Conservation (phyloP, 148 eudicot species). For the Rhododendron henanense region DNA sequence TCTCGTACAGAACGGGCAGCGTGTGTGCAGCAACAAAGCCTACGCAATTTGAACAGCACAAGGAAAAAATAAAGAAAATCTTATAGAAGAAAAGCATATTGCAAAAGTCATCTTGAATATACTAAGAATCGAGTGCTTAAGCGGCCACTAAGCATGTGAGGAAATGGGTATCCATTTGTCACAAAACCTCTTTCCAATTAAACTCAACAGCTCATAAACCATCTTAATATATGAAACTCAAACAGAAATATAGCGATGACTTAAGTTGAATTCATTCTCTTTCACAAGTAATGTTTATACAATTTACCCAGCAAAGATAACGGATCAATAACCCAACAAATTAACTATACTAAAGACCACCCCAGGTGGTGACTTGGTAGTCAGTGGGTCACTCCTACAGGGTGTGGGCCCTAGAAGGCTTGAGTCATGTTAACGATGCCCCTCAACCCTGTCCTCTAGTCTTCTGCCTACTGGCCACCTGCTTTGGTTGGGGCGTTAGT, state of each 20-base stretch:
- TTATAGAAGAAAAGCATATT: not conserved
- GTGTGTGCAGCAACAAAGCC: conserved; percentile 84
- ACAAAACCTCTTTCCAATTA: not conserved
- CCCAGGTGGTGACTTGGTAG: not conserved
- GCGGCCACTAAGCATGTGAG: not conserved
- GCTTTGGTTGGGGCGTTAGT: not conserved
- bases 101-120: not conserved
- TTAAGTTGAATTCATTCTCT: not conserved
- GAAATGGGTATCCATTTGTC: not conserved
- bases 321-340: not conserved
- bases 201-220: not conserved
- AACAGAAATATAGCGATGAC: not conserved
- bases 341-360: not conserved
- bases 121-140: not conserved
- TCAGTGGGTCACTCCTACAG: not conserved
- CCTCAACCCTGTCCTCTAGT: not conserved
- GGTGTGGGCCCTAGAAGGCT: not conserved
- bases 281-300: not conserved
- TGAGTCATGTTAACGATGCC: not conserved
- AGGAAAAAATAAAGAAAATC: not conserved
- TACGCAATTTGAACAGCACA: conserved; percentile 6
- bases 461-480: not conserved
- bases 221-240: not conserved
- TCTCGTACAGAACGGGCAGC: conserved; percentile 73
- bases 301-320: not conserved